Evolutionary conservation across 2,329 filamentous ascomycete genomes (phyloP).

Genomic region (Paraphaeosphaeria sporulosa): DNA sequence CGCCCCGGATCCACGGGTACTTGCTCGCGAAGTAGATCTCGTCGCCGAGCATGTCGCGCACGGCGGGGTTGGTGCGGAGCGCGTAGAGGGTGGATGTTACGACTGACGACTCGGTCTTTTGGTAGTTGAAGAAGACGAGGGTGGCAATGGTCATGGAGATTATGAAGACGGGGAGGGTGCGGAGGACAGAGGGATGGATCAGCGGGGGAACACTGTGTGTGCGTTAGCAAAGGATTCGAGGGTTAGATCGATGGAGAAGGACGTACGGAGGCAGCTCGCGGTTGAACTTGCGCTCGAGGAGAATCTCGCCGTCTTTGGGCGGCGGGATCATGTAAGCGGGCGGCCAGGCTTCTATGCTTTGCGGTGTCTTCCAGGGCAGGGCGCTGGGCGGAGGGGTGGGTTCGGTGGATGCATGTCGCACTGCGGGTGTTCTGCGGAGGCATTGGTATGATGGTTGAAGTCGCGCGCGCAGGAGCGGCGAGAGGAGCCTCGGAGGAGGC

Average conservation of each 20-base stretch:
- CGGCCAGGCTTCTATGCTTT: constrained; percentile 44
- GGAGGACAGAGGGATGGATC: constrained; percentile 46
- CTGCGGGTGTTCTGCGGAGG: constrained; percentile 28
- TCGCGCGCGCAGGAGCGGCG: constrained; percentile 33
- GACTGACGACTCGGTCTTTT: constrained; percentile 85
- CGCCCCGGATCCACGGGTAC: constrained; percentile 60
- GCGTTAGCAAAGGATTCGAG: constrained; percentile 7
- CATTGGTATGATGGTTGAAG: constrained; percentile 31
- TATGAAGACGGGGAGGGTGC: constrained; percentile 82
- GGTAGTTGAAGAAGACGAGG: constrained; percentile 98
- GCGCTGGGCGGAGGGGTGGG: constrained; percentile 31
- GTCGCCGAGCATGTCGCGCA: constrained; percentile 82
- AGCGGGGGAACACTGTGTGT: constrained; percentile 41
- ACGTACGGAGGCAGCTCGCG: constrained; percentile 46
- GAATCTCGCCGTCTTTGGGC: constrained; percentile 45
- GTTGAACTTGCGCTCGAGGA: constrained; percentile 43
- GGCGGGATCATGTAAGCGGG: constrained; percentile 47
- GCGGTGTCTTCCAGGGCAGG: constrained; percentile 49
- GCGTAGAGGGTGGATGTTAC: constrained; percentile 90
- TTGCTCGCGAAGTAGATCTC: constrained; percentile 60
- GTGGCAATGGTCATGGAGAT: constrained; percentile 73
- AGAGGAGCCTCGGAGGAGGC: constrained; percentile 34
- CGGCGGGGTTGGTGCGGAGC: constrained; percentile 78
- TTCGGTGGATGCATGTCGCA: constrained; percentile 34
- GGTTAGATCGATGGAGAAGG: not conserved